Base-by-base conservation (phyloP, 257 asterid genomes). In the Plectranthus barbatus region DNA sequence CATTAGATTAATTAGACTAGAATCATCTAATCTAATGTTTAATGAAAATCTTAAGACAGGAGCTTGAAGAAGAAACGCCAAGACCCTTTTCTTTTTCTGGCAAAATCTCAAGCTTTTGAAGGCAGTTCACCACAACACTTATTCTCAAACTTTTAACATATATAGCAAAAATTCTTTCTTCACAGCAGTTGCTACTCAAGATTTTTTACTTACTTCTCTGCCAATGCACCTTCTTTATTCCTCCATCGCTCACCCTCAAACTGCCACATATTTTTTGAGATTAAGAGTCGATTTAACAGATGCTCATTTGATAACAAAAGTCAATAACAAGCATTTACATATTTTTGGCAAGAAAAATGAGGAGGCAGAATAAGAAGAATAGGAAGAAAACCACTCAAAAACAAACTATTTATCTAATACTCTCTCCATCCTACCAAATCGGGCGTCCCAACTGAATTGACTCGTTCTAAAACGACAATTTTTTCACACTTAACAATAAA, bases 181-280 rank as follows among this genome's bases (percentile, higher is more conserved):
- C 83, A 49, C 69, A 66, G 73, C 77, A 56, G 71, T 74, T 68
- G 56, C 72, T 77, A 79, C 84, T 80, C 85, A 75, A 72, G 72
- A 51, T 74, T 70, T 74, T 70, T 68, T 82, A 69, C 73, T 85
- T 87, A 75, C 92, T 80, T 90, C 81, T 77, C 79, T 59, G 74
- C 77, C 91, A 87, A 80, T 83, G 80, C 82, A 83, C 85, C n/a
- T 79, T 81, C 88, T 80, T 90, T 85, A 81, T 87, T 87, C 95
- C 81, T 72, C 71, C 79, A 51, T 37, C 56, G 40, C 71, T 66
- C 72, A 44, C 71, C 79, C 59, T 64, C 66, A 52, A 64, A 73
- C 74, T 66, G 54, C 51, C 61, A 77, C 62, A 71, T 42, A 49
- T 37, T n/a, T 45, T 34, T 56, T 66, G 37, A 36, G 58, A 42